Percentiles rank a stretch among this genome's conserved stretches.
These are phyloP conservation scores for Wickerhamiella nectarea DNA, from an alignment of 805 yeast genomes.

Conservation along the genomic window DNA sequence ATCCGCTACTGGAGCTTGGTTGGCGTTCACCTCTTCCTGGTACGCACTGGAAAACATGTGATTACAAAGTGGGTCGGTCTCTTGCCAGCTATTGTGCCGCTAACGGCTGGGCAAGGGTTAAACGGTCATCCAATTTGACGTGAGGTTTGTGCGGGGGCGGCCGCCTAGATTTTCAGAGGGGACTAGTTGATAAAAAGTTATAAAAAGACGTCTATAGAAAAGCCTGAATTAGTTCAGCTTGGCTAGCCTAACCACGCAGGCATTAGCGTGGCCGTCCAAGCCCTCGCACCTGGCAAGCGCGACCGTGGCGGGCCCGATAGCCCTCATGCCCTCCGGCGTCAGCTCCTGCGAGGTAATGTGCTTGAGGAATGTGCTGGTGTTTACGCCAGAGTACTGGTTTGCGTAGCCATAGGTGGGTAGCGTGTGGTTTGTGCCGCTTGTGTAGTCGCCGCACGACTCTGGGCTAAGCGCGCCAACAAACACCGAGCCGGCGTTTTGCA, in stretches of 20 bases:
- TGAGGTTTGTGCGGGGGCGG: too few species aligned
- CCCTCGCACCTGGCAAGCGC: conserved; percentile 93
- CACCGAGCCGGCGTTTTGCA: conserved; percentile 89
- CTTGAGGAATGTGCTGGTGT: conserved; percentile 90
- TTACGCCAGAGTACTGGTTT: conserved; percentile 92
- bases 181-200: too few species aligned
- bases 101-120: background rate
- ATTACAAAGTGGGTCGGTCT: background rate
- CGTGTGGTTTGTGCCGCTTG: conserved; percentile 96
- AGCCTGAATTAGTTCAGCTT: background rate
- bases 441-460: conserved; percentile 96
- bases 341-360: conserved; percentile 90
- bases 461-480: conserved; percentile 96
- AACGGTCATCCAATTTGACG: too few species aligned
- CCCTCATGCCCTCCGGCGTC: conserved; percentile 66
- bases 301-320: conserved; percentile 95
- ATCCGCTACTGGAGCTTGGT: background rate
- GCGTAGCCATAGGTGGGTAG: conserved; percentile 98
- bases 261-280: conserved; percentile 91
- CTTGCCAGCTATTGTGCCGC: background rate
- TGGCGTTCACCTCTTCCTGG: background rate
- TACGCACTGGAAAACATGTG: conserved; percentile 6
- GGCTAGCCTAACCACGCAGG: conserved; percentile 80
- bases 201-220: too few species aligned
- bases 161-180: too few species aligned